Conservation (phyloP, 306 rosid species). For the Rubus idaeus region DNA sequence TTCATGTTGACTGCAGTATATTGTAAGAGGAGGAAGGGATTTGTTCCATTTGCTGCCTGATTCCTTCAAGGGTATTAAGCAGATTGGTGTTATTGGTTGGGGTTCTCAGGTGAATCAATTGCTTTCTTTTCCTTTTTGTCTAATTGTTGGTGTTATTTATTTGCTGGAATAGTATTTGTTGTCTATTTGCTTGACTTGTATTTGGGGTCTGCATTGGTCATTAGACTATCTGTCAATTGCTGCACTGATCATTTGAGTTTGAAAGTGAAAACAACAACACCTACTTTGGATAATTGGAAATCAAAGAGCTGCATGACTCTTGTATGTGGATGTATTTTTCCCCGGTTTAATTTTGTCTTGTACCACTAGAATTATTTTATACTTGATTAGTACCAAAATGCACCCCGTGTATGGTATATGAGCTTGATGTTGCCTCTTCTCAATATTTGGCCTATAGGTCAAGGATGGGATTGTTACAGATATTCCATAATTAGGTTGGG, state of each 20-base stretch:
- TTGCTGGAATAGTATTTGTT: too few relatives aligned
- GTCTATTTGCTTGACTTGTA: not conserved
- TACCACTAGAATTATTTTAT: not conserved
- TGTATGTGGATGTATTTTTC: not conserved
- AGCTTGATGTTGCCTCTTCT: not conserved
- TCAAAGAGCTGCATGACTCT: not conserved
- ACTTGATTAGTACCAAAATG: not conserved
- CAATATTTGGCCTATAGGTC: not conserved
- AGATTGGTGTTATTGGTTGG: conserved; percentile 99
- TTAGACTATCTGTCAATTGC: not conserved
- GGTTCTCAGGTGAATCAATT: conserved; percentile 79
- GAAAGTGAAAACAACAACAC: not conserved
- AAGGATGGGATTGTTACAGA: too few relatives aligned
- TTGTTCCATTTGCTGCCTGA: conserved; percentile 82
- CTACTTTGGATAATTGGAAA: not conserved
- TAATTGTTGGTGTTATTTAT: not conserved
- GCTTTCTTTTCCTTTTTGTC: not conserved
- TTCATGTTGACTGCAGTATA: conserved; percentile 46
- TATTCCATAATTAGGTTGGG: too few relatives aligned
- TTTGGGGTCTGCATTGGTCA: not conserved
- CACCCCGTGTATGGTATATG: not conserved
- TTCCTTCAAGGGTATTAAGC: conserved; percentile 88
- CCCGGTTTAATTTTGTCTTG: not conserved
- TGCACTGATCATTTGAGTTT: not conserved
- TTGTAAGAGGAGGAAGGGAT: conserved; percentile 91